Evolutionary conservation across 495 filamentous ascomycete genomes (phyloP).

Genomic region (Penicillium manginii): DNA sequence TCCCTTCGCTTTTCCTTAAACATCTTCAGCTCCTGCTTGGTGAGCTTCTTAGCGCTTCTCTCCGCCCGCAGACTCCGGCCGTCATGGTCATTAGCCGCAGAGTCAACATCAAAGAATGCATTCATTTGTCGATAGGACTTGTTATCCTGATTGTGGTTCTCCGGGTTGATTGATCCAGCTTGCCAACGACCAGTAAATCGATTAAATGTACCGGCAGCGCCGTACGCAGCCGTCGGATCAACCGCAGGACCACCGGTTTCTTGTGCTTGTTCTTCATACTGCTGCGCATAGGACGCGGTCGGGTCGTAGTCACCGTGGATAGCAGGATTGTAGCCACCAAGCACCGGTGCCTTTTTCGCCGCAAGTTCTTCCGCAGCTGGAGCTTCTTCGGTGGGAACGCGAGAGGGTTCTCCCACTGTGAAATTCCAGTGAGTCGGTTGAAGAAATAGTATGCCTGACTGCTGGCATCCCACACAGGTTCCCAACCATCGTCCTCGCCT

Average conservation of each 20-base stretch:
- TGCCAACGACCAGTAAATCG: slow-evolving; percentile 92
- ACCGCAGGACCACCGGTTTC: slow-evolving; percentile 25
- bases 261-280: slow-evolving; percentile 40
- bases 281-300: slow-evolving; percentile 84
- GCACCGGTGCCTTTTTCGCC: slow-evolving; percentile 31
- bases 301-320: slow-evolving; percentile 97
- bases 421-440: slow-evolving; percentile 75
- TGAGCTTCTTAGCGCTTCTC: slow-evolving; percentile 80
- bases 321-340: slow-evolving; percentile 88
- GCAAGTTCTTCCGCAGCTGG: slow-evolving; percentile 25
- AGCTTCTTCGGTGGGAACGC: slow-evolving; percentile 57
- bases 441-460: slow-evolving; percentile 83
- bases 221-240: slow-evolving; percentile 56
- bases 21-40: slow-evolving; percentile 77
- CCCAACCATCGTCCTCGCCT: slow-evolving; percentile 82
- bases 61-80: slow-evolving; percentile 92
- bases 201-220: slow-evolving; percentile 78
- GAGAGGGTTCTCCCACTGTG: slow-evolving; percentile 90
- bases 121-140: slow-evolving; percentile 89
- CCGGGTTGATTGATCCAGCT: slow-evolving; percentile 60
- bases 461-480: slow-evolving; percentile 76
- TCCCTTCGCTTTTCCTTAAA: slow-evolving; percentile 76
- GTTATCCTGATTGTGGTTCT: slow-evolving; percentile 84
- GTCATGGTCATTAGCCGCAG: slow-evolving; percentile 90
- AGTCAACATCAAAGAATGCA: slow-evolving; percentile 97